Percentiles rank a stretch among this genome's conserved stretches.
Evolutionary conservation across 768 basidiomycete species (phyloP).

Genomic region (Tephrocybe sp.): DNA sequence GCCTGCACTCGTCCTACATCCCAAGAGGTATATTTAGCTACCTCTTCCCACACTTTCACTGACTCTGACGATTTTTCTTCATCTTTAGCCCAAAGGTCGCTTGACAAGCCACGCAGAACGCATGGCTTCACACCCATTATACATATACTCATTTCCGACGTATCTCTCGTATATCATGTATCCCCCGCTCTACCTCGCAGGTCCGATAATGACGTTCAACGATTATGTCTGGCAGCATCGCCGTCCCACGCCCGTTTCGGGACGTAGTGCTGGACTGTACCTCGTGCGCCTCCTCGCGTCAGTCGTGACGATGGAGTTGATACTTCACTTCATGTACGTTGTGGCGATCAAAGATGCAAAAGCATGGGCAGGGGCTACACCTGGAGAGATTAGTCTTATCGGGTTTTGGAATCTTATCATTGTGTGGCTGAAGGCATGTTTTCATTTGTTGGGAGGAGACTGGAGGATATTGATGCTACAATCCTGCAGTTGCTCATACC

Average conservation of each 20-base stretch:
- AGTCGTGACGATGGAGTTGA: conserved; percentile 84
- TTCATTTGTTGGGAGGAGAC: background rate
- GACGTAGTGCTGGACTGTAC: conserved; percentile 50
- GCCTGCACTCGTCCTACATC: conserved; percentile 45
- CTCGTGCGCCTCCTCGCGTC: conserved; percentile 67
- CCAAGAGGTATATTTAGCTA: conserved; percentile 32
- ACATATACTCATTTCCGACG: conserved; percentile 65
- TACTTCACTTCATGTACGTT: conserved; percentile 94
- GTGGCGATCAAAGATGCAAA: conserved; percentile 91
- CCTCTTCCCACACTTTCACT: background rate
- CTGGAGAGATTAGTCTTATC: conserved; percentile 84
- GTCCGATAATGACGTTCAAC: conserved; percentile 73
- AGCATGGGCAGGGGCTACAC: conserved; percentile 78
- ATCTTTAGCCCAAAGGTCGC: conserved; percentile 13
- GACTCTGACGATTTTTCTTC: no score
- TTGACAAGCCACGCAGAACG: conserved; percentile 60
- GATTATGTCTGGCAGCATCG: conserved; percentile 91
- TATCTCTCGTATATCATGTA: conserved; percentile 86
- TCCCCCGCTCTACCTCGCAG: conserved; percentile 92
- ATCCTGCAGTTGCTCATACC: conserved; percentile 81
- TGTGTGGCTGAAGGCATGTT: conserved; percentile 88
- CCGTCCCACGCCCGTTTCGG: conserved; percentile 49
- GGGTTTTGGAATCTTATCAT: conserved; percentile 97
- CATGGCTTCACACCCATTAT: conserved; percentile 50
- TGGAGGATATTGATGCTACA: background rate